Evolutionary conservation across 768 basidiomycete species (phyloP).

Genomic region (Mycena kentingensis): DNA sequence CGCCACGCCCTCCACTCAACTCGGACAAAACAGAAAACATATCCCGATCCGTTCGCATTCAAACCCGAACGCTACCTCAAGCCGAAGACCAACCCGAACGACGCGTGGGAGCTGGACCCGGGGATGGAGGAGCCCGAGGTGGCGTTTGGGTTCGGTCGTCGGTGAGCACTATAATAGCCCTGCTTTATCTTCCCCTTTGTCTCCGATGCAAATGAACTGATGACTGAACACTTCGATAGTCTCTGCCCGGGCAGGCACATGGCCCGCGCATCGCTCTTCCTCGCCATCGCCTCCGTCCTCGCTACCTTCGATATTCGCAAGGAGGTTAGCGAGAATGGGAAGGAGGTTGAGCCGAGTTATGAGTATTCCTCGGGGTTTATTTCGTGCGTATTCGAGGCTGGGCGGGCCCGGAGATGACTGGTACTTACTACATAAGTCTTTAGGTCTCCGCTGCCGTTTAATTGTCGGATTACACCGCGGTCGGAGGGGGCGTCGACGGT

Average conservation of each 20-base stretch:
- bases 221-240: not conserved
- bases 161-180: not conserved
- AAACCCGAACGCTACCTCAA: not conserved
- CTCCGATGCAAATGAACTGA: not conserved
- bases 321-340: not conserved
- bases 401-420: not conserved
- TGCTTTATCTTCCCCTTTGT: no score
- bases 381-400: not conserved
- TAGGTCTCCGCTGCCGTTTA: not conserved
- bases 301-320: not conserved
- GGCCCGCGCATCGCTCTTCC: not conserved
- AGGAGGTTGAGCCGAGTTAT: not conserved
- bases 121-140: not conserved
- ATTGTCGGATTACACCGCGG: not conserved
- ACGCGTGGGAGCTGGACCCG: not conserved
- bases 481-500: not conserved
- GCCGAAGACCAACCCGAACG: not conserved
- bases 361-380: constrained; percentile 1
- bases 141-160: not conserved
- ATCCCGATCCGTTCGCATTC: not conserved
- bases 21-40: not conserved
- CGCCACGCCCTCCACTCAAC: not conserved
- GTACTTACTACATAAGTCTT: not conserved
- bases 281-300: not conserved
- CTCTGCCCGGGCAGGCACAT: not conserved